Evolutionary conservation across 805 yeast genomes (phyloP).

Genomic region (Candida wancherniae): DNA sequence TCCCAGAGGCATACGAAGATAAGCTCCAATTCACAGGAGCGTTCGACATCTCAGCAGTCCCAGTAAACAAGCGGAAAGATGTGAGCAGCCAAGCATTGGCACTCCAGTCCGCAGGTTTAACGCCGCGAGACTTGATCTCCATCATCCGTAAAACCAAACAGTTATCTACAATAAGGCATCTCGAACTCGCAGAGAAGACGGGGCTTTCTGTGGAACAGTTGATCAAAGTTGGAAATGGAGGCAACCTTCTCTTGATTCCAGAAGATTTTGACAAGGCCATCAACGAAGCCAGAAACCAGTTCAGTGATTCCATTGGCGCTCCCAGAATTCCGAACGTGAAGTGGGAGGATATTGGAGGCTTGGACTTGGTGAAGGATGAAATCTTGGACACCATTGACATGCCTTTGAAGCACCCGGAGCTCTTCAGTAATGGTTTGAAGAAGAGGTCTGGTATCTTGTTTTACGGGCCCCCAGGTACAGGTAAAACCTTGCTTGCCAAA

Average conservation of each 20-base stretch:
- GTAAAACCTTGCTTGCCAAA: slow-evolving; percentile 91
- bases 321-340: slow-evolving; percentile 91
- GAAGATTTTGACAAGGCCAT: slow-evolving; percentile 67
- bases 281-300: slow-evolving; percentile 76
- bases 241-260: slow-evolving; percentile 48
- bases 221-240: slow-evolving; percentile 49
- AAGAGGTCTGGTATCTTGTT: slow-evolving; percentile 91
- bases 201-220: slow-evolving; percentile 23
- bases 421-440: slow-evolving; percentile 83
- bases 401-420: slow-evolving; percentile 90
- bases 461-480: slow-evolving; percentile 99
- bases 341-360: slow-evolving; percentile 98
- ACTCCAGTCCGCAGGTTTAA: slow-evolving; percentile 86
- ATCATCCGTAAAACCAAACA: slow-evolving; percentile 64
- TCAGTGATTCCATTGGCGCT: slow-evolving; percentile 93
- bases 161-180: slow-evolving; percentile 48
- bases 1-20: slow-evolving; percentile 19
- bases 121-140: slow-evolving; percentile 74
- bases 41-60: slow-evolving; percentile 15
- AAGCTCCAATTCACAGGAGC: slow-evolving; percentile 16
- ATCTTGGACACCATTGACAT: slow-evolving; percentile 92
- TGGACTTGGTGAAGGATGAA: slow-evolving; percentile 85
- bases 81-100: slow-evolving; percentile 59
- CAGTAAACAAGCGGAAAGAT: slow-evolving; percentile 26
- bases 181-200: slow-evolving; percentile 24